Evolutionary conservation across 2,329 filamentous ascomycete genomes (phyloP), one percentile per base, ranked within the genome.

Genomic region (Simplicillium sp.): DNA sequence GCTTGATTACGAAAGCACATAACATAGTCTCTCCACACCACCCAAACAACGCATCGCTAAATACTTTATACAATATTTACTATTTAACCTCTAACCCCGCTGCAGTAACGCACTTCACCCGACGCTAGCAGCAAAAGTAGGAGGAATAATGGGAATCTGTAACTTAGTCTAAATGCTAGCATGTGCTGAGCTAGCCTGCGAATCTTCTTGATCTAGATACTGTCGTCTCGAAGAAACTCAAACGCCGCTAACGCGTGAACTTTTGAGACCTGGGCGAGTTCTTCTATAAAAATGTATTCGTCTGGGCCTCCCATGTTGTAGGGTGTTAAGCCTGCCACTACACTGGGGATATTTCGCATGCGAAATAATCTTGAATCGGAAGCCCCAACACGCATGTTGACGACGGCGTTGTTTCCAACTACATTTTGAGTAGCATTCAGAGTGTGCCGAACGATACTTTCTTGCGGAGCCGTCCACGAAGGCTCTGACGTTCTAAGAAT

Each of bases 291-390:
- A 11, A 46, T 35, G 29, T 43, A 36, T 35, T 46, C 45, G 29
- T 46, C 42, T 16, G 40, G 32, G 1, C 32, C 45, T 15, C 45
- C 45, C 42, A 46, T 46, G 34, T 44, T 44, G 25, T 38, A 37
- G 12, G 45, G 45, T 29, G 42, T 46, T 20, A 45, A 28, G 14
- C 45, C 45, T 31, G 44, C 40, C 11, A 45, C 40, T 28, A 46
- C 45, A 7, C 42, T 42, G 14, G 45, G 45, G 7, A 46, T 41
- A 12, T 40, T 37, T 4, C 36, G 28, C 11, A 20, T 20, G 13
- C 42, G 34, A 20, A 46, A 46, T 14, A 44, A 33, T 29, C 42
- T 37, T 29, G 45, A 34, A 41, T 46, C 45, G 20, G 45, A 46
- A 4, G 42, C 45, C 17, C 42, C 45, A 4, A 44, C 42, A 7